Percentiles rank a stretch among this genome's conserved stretches.
Conservation (phyloP, 1,139 yeast species). For the Pichia sp. region DNA sequence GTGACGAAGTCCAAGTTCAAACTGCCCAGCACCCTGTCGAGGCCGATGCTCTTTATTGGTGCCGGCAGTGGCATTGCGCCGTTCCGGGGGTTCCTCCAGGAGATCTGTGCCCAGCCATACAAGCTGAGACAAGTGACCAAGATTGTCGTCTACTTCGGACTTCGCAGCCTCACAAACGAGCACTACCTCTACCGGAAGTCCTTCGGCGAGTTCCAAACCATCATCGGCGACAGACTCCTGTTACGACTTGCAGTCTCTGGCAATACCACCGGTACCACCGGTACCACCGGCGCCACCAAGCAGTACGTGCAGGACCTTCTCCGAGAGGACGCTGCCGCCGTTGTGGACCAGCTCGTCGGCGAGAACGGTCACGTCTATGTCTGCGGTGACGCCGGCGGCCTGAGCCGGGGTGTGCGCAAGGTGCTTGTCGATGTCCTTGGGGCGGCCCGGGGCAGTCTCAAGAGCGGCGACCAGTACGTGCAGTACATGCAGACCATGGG, state of each 20-base stretch:
- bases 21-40: slow-evolving; percentile 71
- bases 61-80: slow-evolving; percentile 99
- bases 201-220: slow-evolving; percentile 61
- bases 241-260: slow-evolving; percentile 74
- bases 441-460: slow-evolving; percentile 38
- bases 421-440: slow-evolving; percentile 60
- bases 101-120: slow-evolving; percentile 26
- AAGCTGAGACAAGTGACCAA: slow-evolving; percentile 50
- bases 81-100: slow-evolving; percentile 85
- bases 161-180: slow-evolving; percentile 66
- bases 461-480: slow-evolving; percentile 57
- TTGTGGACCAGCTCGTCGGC: slow-evolving; percentile 49
- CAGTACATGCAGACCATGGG: slow-evolving; percentile 77
- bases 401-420: slow-evolving; percentile 89
- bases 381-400: slow-evolving; percentile 90
- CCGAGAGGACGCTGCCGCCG: slow-evolving; percentile 45
- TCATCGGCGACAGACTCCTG: slow-evolving; percentile 57
- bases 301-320: slow-evolving; percentile 83
- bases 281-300: slow-evolving; percentile 33
- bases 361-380: slow-evolving; percentile 81
- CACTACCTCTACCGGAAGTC: slow-evolving; percentile 38
- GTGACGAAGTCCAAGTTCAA: slow-evolving; percentile 90
- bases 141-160: slow-evolving; percentile 75
- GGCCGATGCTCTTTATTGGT: slow-evolving; percentile 87
- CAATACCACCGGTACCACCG: slow-evolving; percentile 23